A percentile compares a stretch with the other conserved stretches of the same genome.
Evolutionary conservation across 371 early-diverging fungal genomes (phyloP).

Genomic region (Globomyces sp.): DNA sequence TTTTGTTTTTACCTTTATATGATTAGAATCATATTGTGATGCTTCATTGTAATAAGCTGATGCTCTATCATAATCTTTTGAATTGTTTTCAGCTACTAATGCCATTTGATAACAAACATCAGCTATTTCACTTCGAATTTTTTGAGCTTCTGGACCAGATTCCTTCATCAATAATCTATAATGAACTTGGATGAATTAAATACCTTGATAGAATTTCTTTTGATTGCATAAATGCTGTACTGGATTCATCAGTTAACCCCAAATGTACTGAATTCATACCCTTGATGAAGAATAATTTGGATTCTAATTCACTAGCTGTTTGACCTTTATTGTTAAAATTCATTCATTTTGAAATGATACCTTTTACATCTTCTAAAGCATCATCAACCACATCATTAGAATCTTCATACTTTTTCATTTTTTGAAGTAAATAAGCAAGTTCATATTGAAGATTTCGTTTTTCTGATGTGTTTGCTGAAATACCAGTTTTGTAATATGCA

Average conservation of each 20-base stretch:
- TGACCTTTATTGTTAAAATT: background rate
- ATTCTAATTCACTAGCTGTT: background rate
- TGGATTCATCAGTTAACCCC: too few relatives aligned
- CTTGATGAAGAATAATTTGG: too few relatives aligned
- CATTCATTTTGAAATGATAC: background rate
- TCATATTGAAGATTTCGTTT: conserved; percentile 33
- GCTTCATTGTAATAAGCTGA: conserved; percentile 40
- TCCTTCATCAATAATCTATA: too few relatives aligned
- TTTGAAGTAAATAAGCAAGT: conserved; percentile 40
- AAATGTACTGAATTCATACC: too few relatives aligned
- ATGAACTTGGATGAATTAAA: too few relatives aligned
- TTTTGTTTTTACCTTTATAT: conserved; percentile 23
- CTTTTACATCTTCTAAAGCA: conserved; percentile 28
- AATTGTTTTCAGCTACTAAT: background rate
- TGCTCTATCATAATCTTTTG: conserved; percentile 36
- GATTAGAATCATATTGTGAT: conserved; percentile 28
- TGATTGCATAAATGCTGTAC: too few relatives aligned
- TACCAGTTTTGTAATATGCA: conserved; percentile 43
- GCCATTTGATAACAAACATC: conserved; percentile 12
- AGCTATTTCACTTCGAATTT: background rate
- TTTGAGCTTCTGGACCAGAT: too few relatives aligned
- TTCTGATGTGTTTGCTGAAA: conserved; percentile 31
- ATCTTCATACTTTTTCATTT: conserved; percentile 40
- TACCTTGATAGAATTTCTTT: too few relatives aligned
- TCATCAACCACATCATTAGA: conserved; percentile 35